phyloP scores from a whole-genome alignment of 169 alveolate genomes.

The Eimeria nieschulzi region DNA sequence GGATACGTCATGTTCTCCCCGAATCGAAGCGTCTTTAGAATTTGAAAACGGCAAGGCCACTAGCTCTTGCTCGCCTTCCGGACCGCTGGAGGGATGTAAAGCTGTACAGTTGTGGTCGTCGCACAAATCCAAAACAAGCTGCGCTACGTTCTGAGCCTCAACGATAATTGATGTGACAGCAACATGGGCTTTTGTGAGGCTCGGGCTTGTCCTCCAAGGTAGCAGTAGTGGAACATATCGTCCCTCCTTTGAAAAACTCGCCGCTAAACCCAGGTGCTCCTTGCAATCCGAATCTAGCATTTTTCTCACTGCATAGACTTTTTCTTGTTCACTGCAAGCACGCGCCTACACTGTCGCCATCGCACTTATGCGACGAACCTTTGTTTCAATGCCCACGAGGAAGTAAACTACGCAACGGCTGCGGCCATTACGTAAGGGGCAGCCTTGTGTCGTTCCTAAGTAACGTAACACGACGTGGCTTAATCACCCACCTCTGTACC shows the following conservation, averaged over 20 bases:
- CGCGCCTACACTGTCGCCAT: background rate
- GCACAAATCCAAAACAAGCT: slow-evolving; percentile 25
- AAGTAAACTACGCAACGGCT: too few species aligned
- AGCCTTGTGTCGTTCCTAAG: too few species aligned
- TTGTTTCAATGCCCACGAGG: too few species aligned
- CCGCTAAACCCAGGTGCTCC: slow-evolving; percentile 10
- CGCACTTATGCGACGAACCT: too few species aligned
- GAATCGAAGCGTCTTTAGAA: background rate
- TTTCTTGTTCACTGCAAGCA: slow-evolving; percentile 15
- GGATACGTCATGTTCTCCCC: background rate
- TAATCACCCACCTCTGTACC: background rate
- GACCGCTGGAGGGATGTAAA: background rate
- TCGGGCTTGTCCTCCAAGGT: slow-evolving; percentile 2
- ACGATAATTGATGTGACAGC: slow-evolving; percentile 21
- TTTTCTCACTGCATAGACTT: slow-evolving; percentile 8
- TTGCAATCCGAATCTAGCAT: slow-evolving; percentile 3
- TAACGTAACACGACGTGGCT: background rate
- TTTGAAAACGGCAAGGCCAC: slow-evolving; percentile 32
- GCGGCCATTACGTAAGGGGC: too few species aligned
- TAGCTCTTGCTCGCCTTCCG: slow-evolving; percentile 16
- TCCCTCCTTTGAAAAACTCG: slow-evolving; percentile 16
- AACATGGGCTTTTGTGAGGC: slow-evolving; percentile 12
- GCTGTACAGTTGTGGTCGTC: slow-evolving; percentile 17
- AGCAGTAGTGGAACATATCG: slow-evolving; percentile 32
- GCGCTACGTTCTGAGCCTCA: slow-evolving; percentile 37